These are phyloP conservation scores for Podospora fimiseda DNA, from an alignment of 495 filamentous ascomycete species.

Conservation along the genomic window DNA sequence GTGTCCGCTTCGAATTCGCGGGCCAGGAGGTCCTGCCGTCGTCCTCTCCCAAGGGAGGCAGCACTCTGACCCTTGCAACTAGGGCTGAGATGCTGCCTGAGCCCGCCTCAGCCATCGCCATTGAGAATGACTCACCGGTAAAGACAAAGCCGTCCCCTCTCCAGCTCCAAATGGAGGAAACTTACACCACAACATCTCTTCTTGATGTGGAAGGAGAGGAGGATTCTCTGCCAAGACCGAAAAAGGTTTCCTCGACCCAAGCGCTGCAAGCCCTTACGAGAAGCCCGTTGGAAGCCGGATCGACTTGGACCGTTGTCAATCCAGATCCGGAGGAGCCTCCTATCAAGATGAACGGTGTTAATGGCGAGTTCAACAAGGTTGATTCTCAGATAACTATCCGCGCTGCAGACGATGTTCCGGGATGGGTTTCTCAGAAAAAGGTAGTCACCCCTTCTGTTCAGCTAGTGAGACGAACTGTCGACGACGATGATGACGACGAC, in stretches of 20 bases:
- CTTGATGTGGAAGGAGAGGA: slow-evolving; percentile 34
- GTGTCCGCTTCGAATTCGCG: slow-evolving; percentile 48
- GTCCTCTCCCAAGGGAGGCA: slow-evolving; percentile 32
- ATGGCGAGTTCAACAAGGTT: slow-evolving; percentile 1
- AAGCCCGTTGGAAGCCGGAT: slow-evolving; percentile 37
- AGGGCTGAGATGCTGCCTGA: slow-evolving; percentile 16
- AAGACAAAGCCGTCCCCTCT: neutral
- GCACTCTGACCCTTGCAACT: slow-evolving; percentile 5
- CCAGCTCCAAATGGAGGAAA: neutral
- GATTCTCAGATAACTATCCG: slow-evolving; percentile 22
- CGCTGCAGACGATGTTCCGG: neutral
- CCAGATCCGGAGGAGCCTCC: slow-evolving; percentile 27
- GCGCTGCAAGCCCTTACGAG: slow-evolving; percentile 37
- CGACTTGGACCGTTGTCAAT: slow-evolving; percentile 38
- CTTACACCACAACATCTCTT: slow-evolving; percentile 18
- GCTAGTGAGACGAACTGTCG: slow-evolving; percentile 20
- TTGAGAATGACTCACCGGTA: slow-evolving; percentile 20
- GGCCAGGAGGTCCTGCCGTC: slow-evolving; percentile 49
- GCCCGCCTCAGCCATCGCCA: slow-evolving; percentile 14
- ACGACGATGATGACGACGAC: slow-evolving; percentile 21
- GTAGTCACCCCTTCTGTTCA: slow-evolving; percentile 17
- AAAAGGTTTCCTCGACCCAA: slow-evolving; percentile 43
- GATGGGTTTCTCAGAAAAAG: neutral
- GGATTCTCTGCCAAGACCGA: slow-evolving; percentile 34
- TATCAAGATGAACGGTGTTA: slow-evolving; percentile 21